phyloP scores from a whole-genome alignment of 495 filamentous ascomycete genomes.

The Margaritispora aquatica region DNA sequence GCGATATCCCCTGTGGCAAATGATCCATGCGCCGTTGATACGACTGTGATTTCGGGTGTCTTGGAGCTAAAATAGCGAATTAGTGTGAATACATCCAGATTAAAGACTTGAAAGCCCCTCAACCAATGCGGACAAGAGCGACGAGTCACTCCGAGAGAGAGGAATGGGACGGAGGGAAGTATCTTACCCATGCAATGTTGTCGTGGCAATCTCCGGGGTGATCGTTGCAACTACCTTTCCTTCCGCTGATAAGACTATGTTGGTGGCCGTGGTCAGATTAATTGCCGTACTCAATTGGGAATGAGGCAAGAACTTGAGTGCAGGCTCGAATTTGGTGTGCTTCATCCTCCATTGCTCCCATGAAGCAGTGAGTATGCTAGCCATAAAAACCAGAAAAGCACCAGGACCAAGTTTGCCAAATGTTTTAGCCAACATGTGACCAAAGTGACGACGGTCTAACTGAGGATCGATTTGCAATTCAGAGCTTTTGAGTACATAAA shows the following conservation, averaged over 20 bases:
- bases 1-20: not conserved
- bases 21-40: not conserved
- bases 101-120: not conserved
- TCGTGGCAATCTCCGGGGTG: not conserved
- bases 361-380: not conserved
- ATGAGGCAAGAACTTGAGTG: not conserved
- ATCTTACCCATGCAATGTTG: not conserved
- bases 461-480: not conserved
- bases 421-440: not conserved
- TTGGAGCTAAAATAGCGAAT: not conserved
- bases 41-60: not conserved
- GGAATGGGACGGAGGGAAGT: not conserved
- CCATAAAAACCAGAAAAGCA: not conserved
- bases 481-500: not conserved
- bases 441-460: not conserved
- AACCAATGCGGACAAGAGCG: not conserved
- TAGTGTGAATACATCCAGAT: not conserved
- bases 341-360: not conserved
- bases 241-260: not conserved
- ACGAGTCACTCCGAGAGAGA: not conserved
- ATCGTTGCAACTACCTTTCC: not conserved
- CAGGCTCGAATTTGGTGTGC: not conserved
- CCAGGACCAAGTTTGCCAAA: not conserved
- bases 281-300: not conserved
- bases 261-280: not conserved